Base-by-base conservation (phyloP, 176 grass and related monocot genomes). In the Zea mays region DNA sequence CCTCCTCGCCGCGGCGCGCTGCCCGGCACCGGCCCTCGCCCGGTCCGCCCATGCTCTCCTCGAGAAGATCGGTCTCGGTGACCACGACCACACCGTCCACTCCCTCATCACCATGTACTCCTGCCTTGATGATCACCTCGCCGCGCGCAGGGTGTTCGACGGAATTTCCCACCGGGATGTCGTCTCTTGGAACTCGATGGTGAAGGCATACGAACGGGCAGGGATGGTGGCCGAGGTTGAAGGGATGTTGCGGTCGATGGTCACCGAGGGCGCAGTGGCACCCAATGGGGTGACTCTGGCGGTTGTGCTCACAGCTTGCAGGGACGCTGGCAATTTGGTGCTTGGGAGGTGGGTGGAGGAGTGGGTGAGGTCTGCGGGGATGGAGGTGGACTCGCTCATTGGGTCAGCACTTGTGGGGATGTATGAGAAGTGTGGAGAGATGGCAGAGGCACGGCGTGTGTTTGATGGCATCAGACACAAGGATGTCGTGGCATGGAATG, bases 381-480 rank as follows among this genome's bases (percentile, higher is more conserved):
- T 85, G 43, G 75, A 81, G 39, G 59, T 86, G 2, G 74, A 57
- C 7, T 83, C 90, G 0, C 89, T 93, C 17, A 10, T 91, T 13
- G 86, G 76, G 0, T 91, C 88, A 0, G 81, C 91, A 1, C 79
- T 97, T 8, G 80, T 97, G 58, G 84, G 74, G 82, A 91, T 93
- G 91, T 91, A 97, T 46, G 86, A 83, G 44, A 93, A 97, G 65
- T 97, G 94, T 3, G 91, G 94, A 0, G 79, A 85, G 81, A 73
- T 90, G 21, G 63, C 10, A 1, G 85, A 88, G 17, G 88, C 91
- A 12, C 75, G 72, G 20, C 76, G 82, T 9, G 75, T 97, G 60
- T 97, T 97, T 35, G 69, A 97, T 45, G 54, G 44, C 58, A 71
- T 90, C 56, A 11, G 6, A 6, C 61, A 79, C 6, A 97, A 92